phyloP scores from a whole-genome alignment of 257 asterid genomes.

The Plantago ovata region DNA sequence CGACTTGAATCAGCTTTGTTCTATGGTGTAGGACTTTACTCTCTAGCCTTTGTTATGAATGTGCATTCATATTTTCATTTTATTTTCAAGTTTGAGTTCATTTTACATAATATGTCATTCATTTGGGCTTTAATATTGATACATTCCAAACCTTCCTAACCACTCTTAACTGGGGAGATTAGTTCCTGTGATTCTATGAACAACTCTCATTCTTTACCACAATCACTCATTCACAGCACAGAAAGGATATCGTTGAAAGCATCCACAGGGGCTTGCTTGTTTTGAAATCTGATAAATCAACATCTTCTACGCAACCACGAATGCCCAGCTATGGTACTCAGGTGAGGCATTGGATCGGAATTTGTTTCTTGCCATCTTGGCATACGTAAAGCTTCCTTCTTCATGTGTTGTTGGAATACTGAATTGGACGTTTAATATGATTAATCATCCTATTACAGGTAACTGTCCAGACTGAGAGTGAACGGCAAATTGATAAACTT shows the following conservation, averaged over 20 bases:
- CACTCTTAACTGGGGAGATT: not conserved
- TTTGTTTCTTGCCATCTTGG: conserved; percentile 9
- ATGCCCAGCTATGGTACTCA: conserved; percentile 97
- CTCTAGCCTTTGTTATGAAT: too few species aligned
- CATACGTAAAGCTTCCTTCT: conserved; percentile 2
- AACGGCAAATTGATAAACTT: conserved; percentile 78
- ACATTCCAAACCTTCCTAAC: too few species aligned
- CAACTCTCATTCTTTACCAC: not conserved
- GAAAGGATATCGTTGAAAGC: conserved; percentile 81
- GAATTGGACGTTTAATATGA: conserved; percentile 15
- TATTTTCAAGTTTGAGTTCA: too few species aligned
- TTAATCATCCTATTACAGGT: conserved; percentile 45
- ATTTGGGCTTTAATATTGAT: too few species aligned
- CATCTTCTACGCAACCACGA: conserved; percentile 55
- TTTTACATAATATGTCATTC: too few species aligned
- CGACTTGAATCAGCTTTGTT: conserved; percentile 14
- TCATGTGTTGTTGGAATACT: conserved; percentile 19
- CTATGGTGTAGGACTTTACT: too few species aligned
- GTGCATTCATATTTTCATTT: too few species aligned
- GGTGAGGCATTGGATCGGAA: conserved; percentile 37
- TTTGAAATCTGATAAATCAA: conserved; percentile 74
- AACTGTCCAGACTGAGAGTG: conserved; percentile 94
- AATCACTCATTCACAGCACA: conserved; percentile 51
- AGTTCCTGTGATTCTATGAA: conserved; percentile 9
- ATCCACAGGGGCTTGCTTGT: conserved; percentile 70